phyloP scores from a whole-genome alignment of 768 basidiomycete genomes.

The Mycena floridula region DNA sequence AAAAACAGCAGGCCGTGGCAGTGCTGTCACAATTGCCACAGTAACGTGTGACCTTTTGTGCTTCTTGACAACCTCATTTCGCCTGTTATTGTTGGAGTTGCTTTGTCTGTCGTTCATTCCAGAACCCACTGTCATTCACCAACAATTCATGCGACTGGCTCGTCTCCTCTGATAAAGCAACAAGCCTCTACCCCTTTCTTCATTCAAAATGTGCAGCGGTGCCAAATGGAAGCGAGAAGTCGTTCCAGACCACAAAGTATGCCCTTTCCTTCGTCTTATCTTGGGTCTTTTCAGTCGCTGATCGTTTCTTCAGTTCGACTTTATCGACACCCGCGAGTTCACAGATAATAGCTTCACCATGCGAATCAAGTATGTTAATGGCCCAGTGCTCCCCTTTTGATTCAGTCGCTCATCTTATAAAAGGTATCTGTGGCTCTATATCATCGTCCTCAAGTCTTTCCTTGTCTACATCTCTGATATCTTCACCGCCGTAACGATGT shows the following conservation, averaged over 20 bases:
- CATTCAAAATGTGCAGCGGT: slow-evolving; percentile 48
- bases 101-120: slow-evolving; percentile 11
- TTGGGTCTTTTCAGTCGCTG: slow-evolving; percentile 11
- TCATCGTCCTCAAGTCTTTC: slow-evolving; percentile 92
- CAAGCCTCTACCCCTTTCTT: slow-evolving; percentile 18
- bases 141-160: slow-evolving; percentile 46
- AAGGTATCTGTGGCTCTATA: slow-evolving; percentile 93
- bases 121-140: slow-evolving; percentile 13
- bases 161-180: slow-evolving; percentile 24
- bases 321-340: slow-evolving; percentile 91
- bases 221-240: slow-evolving; percentile 95
- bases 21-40: too few species aligned
- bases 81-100: too few species aligned
- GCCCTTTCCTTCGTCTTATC: slow-evolving; percentile 8
- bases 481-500: slow-evolving; percentile 95
- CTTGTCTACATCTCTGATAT: slow-evolving; percentile 97
- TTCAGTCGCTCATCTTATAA: slow-evolving; percentile 1
- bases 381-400: neutral
- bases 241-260: slow-evolving; percentile 95
- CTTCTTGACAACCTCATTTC: too few species aligned
- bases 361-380: slow-evolving; percentile 77
- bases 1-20: too few species aligned
- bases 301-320: slow-evolving; percentile 73
- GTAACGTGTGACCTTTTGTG: too few species aligned
- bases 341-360: slow-evolving; percentile 81